Base-by-base conservation (phyloP, 306 rosid genomes). In the Gillenia trifoliata region DNA sequence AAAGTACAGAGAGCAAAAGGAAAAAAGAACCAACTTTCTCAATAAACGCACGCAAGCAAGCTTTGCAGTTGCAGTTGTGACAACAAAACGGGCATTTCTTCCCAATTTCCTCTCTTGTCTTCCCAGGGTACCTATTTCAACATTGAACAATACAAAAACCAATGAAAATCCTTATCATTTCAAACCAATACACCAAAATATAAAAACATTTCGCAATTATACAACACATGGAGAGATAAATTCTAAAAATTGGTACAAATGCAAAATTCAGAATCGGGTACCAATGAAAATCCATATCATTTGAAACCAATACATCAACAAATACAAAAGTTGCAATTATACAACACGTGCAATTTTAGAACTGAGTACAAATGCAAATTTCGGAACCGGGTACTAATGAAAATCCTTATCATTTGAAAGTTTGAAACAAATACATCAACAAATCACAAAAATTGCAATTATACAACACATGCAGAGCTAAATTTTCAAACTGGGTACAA, bases 61-160 rank as follows among this genome's bases (percentile, higher is more conserved):
- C 88, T 81, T 86, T 88, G 83, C 96, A 90, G 77, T 90, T 90
- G 81, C 96, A 90, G 80, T 82, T 85, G 22, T 85, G 79, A 15
- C 79, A 68, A 61, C 96, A 90, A 81, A 75, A 88, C 22, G 93
- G 91, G 75, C 96, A 90, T 8, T 25, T 54, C 52, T 69, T 80
- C 86, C 59, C 74, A 68, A 88, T 64, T 56, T 86, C 91, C 79
- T 85, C 83, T 22, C 76, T 75, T 22, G 84, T 68, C 76, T 76
- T 86, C 66, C 77, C 89, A 22, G 93, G 91, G 81, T 90, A 90
- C 96, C 96, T 90, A 66, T 52, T 52, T 57, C 68, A 78, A 75
- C 40, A 50, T 38, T 28, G 38, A n/a, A 56, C 11, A 62, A 36
- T 52, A 70, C 11, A 28, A 23, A 28, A 62, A 71, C 31, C 4